Evolutionary conservation across 2,329 filamentous ascomycete species (phyloP).

Genomic region (Epichloe sp.): DNA sequence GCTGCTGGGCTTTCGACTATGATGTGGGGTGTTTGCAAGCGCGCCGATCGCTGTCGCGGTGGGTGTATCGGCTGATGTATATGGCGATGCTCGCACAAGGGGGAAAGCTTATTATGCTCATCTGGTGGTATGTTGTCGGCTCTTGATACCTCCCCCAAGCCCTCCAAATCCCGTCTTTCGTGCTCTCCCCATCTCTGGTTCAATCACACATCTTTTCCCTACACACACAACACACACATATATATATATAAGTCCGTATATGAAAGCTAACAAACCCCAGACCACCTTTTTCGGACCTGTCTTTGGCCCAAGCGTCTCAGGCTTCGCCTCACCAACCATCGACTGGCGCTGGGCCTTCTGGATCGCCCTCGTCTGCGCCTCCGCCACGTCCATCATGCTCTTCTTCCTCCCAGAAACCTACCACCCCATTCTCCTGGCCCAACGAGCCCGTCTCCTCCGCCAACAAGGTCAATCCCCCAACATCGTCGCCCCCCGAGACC

Average conservation of each 20-base stretch:
- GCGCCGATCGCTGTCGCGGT: slow-evolving; percentile 49
- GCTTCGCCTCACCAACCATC: slow-evolving; percentile 43
- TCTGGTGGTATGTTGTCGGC: slow-evolving; percentile 36
- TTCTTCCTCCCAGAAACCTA: slow-evolving; percentile 54
- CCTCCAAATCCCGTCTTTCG: too few relatives aligned
- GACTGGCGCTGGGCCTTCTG: slow-evolving; percentile 62
- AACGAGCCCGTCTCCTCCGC: slow-evolving; percentile 43
- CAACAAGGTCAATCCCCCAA: slow-evolving; percentile 35
- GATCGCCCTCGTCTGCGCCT: slow-evolving; percentile 57
- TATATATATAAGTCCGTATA: too few relatives aligned
- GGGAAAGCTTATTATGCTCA: slow-evolving; percentile 22
- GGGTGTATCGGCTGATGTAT: slow-evolving; percentile 55
- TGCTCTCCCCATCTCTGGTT: too few relatives aligned
- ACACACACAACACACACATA: too few relatives aligned
- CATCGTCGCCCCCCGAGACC: slow-evolving; percentile 47
- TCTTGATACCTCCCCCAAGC: neutral
- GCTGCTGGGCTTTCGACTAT: slow-evolving; percentile 41
- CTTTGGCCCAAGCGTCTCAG: slow-evolving; percentile 51
- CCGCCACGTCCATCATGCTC: slow-evolving; percentile 43
- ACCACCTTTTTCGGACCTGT: slow-evolving; percentile 53
- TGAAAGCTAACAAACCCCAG: slow-evolving; percentile 16
- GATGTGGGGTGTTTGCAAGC: slow-evolving; percentile 40
- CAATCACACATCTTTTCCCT: too few relatives aligned
- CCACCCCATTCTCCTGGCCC: slow-evolving; percentile 42
- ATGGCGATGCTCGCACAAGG: slow-evolving; percentile 26